Percentiles rank a stretch among this genome's conserved stretches.
Evolutionary conservation across 2,329 filamentous ascomycete species (phyloP).

Genomic region (Aspergillus tubingensis): DNA sequence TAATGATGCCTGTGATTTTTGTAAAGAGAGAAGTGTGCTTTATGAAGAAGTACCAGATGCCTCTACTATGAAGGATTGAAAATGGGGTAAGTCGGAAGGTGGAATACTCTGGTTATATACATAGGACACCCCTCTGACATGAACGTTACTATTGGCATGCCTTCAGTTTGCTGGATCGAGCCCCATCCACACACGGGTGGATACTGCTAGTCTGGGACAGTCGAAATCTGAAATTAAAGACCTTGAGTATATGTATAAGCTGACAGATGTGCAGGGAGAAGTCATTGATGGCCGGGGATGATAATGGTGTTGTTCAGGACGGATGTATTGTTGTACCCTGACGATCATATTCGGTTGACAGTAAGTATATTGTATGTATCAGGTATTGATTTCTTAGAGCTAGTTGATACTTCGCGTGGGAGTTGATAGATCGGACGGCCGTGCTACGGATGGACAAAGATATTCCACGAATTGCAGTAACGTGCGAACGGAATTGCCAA

Average conservation of each 20-base stretch:
- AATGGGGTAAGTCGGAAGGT: no score
- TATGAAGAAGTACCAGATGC: no score
- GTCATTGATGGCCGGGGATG: background rate
- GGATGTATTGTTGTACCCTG: background rate
- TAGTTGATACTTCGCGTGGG: background rate
- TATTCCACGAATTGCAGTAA: no score
- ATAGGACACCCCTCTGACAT: background rate
- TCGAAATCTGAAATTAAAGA: no score
- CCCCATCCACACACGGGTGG: background rate
- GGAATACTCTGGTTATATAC: no score
- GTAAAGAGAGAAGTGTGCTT: background rate
- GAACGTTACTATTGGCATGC: background rate
- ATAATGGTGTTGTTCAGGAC: background rate
- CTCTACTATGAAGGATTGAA: no score
- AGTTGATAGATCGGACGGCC: background rate
- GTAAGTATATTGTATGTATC: background rate
- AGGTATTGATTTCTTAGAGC: no score
- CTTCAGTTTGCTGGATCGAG: background rate
- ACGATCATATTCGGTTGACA: background rate
- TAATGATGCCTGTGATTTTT: background rate
- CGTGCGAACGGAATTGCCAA: no score
- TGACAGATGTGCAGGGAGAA: no score
- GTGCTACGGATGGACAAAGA: no score
- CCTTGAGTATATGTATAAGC: no score
- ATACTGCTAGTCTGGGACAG: background rate